These are phyloP conservation scores for Saksenaea vasiformis DNA, from an alignment of 371 early-diverging fungal genomes.

Conservation along the genomic window DNA sequence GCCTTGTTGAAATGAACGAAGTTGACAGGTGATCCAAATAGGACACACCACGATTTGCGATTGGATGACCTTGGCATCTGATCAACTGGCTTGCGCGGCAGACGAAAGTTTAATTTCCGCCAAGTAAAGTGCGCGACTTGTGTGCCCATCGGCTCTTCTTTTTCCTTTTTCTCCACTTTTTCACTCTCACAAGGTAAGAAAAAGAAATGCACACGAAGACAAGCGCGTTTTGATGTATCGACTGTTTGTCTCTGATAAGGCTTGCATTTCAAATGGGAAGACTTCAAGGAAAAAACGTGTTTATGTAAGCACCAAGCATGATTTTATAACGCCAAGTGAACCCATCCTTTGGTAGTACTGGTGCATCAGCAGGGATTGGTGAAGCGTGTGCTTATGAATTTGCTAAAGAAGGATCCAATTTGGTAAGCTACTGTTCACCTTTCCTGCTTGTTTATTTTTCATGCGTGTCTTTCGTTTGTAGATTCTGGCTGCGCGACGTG, in stretches of 20 bases:
- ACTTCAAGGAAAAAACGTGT: conserved; percentile 58
- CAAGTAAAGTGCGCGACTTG: neutral
- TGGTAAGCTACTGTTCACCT: conserved; percentile 42
- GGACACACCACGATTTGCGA: too few relatives aligned
- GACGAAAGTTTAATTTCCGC: conserved; percentile 2
- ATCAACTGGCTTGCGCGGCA: too few relatives aligned
- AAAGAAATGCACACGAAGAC: neutral
- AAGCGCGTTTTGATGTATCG: neutral
- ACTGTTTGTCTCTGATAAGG: neutral
- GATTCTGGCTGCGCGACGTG: conserved; percentile 82
- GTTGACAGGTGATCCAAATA: too few relatives aligned
- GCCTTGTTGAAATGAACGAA: too few relatives aligned
- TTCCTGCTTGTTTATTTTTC: neutral
- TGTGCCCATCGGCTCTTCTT: neutral
- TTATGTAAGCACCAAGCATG: conserved; percentile 42
- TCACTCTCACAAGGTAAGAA: neutral
- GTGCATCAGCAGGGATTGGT: conserved; percentile 93
- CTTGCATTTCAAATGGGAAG: conserved; percentile 25
- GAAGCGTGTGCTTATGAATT: conserved; percentile 85
- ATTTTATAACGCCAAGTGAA: neutral
- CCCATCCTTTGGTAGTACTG: conserved; percentile 63
- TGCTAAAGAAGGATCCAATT: conserved; percentile 78
- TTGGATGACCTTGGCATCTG: too few relatives aligned
- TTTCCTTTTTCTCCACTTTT: conserved; percentile 8
- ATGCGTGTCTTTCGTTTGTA: conserved; percentile 12